Percentiles rank a stretch among this genome's conserved stretches.
phyloP scores from a whole-genome alignment of 1,284 basidiomycete genomes.

The Tylopilus orsonianus region DNA sequence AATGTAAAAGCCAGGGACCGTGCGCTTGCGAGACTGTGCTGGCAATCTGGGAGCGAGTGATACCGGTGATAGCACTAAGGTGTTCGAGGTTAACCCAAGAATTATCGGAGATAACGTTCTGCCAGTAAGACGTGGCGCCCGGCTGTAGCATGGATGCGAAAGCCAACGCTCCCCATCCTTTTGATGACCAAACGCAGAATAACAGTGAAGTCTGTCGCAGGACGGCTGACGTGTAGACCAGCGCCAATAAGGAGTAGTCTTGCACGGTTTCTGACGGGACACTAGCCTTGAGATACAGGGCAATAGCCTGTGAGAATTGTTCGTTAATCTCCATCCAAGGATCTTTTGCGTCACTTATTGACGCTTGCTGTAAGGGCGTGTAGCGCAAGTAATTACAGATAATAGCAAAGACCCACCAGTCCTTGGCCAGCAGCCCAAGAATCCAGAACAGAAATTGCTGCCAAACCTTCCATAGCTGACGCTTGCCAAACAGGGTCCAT shows the following conservation, averaged over 20 bases:
- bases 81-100: slow-evolving; percentile 55
- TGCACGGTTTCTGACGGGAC: slow-evolving; percentile 55
- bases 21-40: slow-evolving; percentile 66
- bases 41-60: slow-evolving; percentile 69
- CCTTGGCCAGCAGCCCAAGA: slow-evolving; percentile 79
- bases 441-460: slow-evolving; percentile 75
- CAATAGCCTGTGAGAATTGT: slow-evolving; percentile 63
- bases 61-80: slow-evolving; percentile 63
- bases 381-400: slow-evolving; percentile 17
- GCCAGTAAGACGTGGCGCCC: slow-evolving; percentile 57
- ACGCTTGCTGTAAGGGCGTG: slow-evolving; percentile 45
- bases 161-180: slow-evolving; percentile 83
- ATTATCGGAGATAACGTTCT: slow-evolving; percentile 40
- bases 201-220: slow-evolving; percentile 69
- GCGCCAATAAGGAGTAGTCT: slow-evolving; percentile 59
- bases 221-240: slow-evolving; percentile 64
- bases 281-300: slow-evolving; percentile 59
- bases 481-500: slow-evolving; percentile 87
- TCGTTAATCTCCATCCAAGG: slow-evolving; percentile 71
- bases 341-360: slow-evolving; percentile 49
- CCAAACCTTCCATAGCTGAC: slow-evolving; percentile 79
- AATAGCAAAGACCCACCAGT: slow-evolving; percentile 46
- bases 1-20: slow-evolving; percentile 82
- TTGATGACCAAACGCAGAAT: slow-evolving; percentile 79
- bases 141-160: slow-evolving; percentile 74